Evolutionary conservation across 1,139 yeast genomes (phyloP), one percentile per base, ranked within the genome.

Genomic region (Lodderomyces theae): DNA sequence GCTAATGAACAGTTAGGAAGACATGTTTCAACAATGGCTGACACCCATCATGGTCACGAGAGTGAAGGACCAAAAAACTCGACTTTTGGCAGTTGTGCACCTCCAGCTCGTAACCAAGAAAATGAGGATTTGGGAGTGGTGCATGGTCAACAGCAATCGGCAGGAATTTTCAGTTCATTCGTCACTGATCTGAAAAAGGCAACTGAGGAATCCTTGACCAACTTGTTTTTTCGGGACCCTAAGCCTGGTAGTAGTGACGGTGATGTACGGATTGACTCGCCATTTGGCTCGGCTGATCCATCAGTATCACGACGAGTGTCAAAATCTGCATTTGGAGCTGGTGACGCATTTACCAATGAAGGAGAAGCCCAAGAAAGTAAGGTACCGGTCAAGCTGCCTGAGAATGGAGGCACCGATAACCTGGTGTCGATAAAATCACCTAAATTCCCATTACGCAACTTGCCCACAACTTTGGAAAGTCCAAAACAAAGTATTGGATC

Each of bases 301-400:
- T 28, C 18, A n/a, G 31, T 15, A 7, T 15, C 15, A n/a, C n/a
- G 12, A 13, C 23, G 31, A 16, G 18, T 8, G 13, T 17, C 13
- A n/a, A 28, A 28, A 12, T n/a, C 39, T 6, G 37, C 41, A 7
- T 38, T 38, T 34, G 30, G 41, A 13, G 32, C 17, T 28, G 41
- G 37, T 12, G 31, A 34, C 21, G 5, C 41, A 28, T 34, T 34
- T 16, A 13, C 23, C 30, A 13, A n/a, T 19, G 16, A 5, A 12
- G n/a, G 17, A 5, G 28, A 6, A 26, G 29, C 4, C 5, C 29
- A 5, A 26, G n/a, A n/a, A n/a, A n/a, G n/a, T n/a, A n/a, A n/a
- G n/a, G n/a, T n/a, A n/a, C n/a, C n/a, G n/a, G n/a, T n/a, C n/a
- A n/a, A n/a, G n/a, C n/a, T n/a, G n/a, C n/a, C n/a, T n/a, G n/a